Conservation (phyloP, 257 asterid species). For the Fraxinus quadrangulata region DNA sequence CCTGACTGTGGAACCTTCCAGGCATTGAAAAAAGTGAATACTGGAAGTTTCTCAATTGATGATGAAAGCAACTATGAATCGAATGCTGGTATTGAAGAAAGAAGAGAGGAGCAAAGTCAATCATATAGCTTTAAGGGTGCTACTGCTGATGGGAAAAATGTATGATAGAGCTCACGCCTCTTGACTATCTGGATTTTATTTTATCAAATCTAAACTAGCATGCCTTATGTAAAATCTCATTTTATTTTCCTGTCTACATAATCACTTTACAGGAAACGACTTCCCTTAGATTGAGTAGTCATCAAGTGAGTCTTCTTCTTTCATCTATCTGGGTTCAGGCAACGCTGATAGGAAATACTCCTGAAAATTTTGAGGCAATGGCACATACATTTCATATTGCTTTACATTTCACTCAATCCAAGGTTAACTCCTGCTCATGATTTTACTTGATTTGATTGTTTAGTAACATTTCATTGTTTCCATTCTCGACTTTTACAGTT, state of each 20-base stretch:
- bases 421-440: slow-evolving; percentile 31
- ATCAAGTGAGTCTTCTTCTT: slow-evolving; percentile 54
- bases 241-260: background rate
- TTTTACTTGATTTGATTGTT: background rate
- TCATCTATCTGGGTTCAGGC: slow-evolving; percentile 59
- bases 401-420: slow-evolving; percentile 47
- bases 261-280: slow-evolving; percentile 35
- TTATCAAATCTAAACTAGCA: background rate
- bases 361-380: slow-evolving; percentile 51
- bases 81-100: slow-evolving; percentile 26
- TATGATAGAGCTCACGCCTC: slow-evolving; percentile 18
- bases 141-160: slow-evolving; percentile 28
- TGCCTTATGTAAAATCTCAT: background rate
- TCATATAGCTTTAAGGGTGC: slow-evolving; percentile 34
- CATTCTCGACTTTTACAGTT: background rate
- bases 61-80: slow-evolving; percentile 27
- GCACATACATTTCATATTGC: slow-evolving; percentile 50
- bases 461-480: background rate
- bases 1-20: slow-evolving; percentile 28
- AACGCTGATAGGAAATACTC: slow-evolving; percentile 39
- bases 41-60: slow-evolving; percentile 35
- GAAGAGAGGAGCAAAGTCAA: slow-evolving; percentile 31
- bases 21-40: slow-evolving; percentile 30
- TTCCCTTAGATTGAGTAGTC: slow-evolving; percentile 51
- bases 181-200: slow-evolving; percentile 10